Evolutionary conservation across 2,329 filamentous ascomycete genomes (phyloP).

Genomic region (Fusarium xyrophilum): DNA sequence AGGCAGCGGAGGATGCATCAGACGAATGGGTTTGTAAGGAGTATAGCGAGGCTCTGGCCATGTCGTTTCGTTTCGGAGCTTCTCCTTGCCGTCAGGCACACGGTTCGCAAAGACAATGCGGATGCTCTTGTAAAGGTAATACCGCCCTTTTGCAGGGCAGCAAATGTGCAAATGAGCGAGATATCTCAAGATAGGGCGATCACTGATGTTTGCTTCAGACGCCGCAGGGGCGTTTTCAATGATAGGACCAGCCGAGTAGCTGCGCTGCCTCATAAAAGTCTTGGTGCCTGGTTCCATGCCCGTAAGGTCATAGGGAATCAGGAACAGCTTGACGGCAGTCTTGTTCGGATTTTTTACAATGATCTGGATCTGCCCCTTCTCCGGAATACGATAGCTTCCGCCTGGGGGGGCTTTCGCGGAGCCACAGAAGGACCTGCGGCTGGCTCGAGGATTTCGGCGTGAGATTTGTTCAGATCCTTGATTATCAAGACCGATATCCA

Average conservation of each 20-base stretch:
- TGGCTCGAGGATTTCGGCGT: slow-evolving; percentile 50
- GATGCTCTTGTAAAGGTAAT: slow-evolving; percentile 89
- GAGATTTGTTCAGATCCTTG: slow-evolving; percentile 20
- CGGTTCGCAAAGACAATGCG: slow-evolving; percentile 96
- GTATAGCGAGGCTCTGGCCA: slow-evolving; percentile 87
- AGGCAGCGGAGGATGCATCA: slow-evolving; percentile 54
- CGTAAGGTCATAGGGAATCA: slow-evolving; percentile 88
- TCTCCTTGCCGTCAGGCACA: slow-evolving; percentile 94
- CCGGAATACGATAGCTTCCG: slow-evolving; percentile 91
- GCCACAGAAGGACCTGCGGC: slow-evolving; percentile 63
- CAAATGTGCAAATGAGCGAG: slow-evolving; percentile 94
- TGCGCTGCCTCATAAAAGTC: slow-evolving; percentile 93
- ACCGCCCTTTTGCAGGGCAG: slow-evolving; percentile 80
- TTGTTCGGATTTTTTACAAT: slow-evolving; percentile 99
- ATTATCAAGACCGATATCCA: slow-evolving; percentile 31
- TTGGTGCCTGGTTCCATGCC: slow-evolving; percentile 96
- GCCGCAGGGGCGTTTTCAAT: slow-evolving; percentile 68
- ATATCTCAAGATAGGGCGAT: slow-evolving; percentile 82
- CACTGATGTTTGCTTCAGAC: slow-evolving; percentile 39
- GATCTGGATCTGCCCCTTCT: slow-evolving; percentile 93
- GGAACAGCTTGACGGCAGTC: slow-evolving; percentile 93
- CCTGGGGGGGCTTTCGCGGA: slow-evolving; percentile 71
- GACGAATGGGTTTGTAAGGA: slow-evolving; percentile 74
- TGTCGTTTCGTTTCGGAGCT: slow-evolving; percentile 86
- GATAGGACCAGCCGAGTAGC: slow-evolving; percentile 86